Evolutionary conservation across 2,329 filamentous ascomycete species (phyloP).

Genomic region (Cladobotryum protrusum): DNA sequence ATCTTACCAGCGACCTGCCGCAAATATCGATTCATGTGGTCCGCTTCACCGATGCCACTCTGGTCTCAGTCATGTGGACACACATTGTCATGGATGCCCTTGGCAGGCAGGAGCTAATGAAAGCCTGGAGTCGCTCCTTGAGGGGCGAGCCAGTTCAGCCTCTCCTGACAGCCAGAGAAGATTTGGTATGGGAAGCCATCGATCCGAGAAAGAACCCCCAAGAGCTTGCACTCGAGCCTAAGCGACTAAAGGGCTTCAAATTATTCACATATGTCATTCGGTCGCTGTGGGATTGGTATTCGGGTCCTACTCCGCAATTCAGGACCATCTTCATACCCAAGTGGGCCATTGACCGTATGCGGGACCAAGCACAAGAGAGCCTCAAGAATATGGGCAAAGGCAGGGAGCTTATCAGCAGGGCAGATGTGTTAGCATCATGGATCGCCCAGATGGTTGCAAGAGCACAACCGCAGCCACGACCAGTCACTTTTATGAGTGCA

Average conservation of each 20-base stretch:
- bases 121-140: constrained; percentile 40
- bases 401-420: neutral
- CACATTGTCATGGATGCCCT: constrained; percentile 43
- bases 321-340: neutral
- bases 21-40: constrained; percentile 42
- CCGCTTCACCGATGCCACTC: constrained; percentile 42
- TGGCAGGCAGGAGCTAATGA: constrained; percentile 35
- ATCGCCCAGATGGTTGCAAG: neutral
- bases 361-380: neutral
- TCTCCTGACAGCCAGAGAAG: constrained; percentile 19
- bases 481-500: constrained; percentile 19
- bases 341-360: neutral
- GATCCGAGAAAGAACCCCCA: neutral
- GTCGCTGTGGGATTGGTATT: neutral
- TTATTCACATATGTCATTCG: neutral
- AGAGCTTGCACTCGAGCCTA: neutral
- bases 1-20: constrained; percentile 34
- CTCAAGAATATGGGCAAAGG: neutral
- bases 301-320: neutral
- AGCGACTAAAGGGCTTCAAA: neutral
- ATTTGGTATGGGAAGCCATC: neutral
- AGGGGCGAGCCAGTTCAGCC: constrained; percentile 34
- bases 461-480: constrained; percentile 2
- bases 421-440: neutral
- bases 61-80: constrained; percentile 39